phyloP scores from a whole-genome alignment of 1,284 basidiomycete species.

The Malassezia equina region DNA sequence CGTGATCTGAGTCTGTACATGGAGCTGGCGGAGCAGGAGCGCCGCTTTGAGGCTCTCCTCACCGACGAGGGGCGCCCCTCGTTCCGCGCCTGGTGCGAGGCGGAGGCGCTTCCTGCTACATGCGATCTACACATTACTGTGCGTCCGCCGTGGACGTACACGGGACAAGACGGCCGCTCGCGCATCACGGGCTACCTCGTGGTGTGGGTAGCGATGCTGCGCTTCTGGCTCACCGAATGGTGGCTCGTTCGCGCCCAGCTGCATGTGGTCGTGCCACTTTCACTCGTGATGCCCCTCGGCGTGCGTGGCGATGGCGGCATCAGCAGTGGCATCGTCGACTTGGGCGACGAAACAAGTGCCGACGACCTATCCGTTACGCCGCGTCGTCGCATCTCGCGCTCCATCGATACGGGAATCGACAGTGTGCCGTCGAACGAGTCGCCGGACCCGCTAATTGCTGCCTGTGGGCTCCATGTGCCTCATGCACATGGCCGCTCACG shows the following conservation, averaged over 20 bases:
- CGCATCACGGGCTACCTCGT: constrained; percentile 6
- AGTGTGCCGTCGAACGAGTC: neutral
- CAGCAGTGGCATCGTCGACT: constrained; percentile 14
- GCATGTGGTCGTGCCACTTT: constrained; percentile 5
- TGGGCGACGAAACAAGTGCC: neutral
- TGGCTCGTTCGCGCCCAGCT: constrained; percentile 17
- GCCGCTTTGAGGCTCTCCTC: constrained; percentile 5
- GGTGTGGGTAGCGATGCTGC: constrained; percentile 4
- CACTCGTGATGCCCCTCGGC: constrained; percentile 11
- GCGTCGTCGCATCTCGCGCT: neutral
- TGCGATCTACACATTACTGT: neutral
- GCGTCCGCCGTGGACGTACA: constrained; percentile 3
- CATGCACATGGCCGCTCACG: neutral
- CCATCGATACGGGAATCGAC: neutral
- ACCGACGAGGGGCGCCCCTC: neutral
- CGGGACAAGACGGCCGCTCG: constrained; percentile 8
- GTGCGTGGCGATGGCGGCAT: constrained; percentile 12
- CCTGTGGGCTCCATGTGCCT: constrained; percentile 4
- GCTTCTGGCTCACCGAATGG: constrained; percentile 17
- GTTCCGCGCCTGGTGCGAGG: constrained; percentile 10
- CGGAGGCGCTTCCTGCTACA: neutral
- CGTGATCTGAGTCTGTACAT: constrained; percentile 11
- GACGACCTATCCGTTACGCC: neutral
- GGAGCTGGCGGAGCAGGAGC: constrained; percentile 15
- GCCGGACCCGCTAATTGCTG: constrained; percentile 7